phyloP scores from a whole-genome alignment of 495 filamentous ascomycete genomes.

The Penicillium bialowiezense region DNA sequence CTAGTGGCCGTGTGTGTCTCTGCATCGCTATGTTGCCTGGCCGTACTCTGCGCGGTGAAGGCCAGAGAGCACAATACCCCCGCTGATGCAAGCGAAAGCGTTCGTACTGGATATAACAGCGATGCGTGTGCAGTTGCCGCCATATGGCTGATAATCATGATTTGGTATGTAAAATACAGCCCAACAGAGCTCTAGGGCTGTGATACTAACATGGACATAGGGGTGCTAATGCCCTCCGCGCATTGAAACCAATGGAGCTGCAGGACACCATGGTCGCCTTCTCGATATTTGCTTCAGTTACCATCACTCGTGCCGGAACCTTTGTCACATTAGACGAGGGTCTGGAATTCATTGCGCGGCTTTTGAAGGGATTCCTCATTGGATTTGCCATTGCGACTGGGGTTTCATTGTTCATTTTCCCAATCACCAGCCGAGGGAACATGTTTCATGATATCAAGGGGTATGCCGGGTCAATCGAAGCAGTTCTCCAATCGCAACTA shows the following conservation, averaged over 20 bases:
- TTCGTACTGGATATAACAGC: slow-evolving; percentile 26
- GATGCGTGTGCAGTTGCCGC: slow-evolving; percentile 70
- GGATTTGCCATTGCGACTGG: slow-evolving; percentile 63
- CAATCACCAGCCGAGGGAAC: slow-evolving; percentile 57
- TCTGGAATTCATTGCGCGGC: slow-evolving; percentile 46
- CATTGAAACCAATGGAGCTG: slow-evolving; percentile 58
- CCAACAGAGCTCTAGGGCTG: too few species aligned
- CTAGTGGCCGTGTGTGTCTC: slow-evolving; percentile 56
- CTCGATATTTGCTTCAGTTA: slow-evolving; percentile 62
- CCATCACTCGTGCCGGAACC: slow-evolving; percentile 43
- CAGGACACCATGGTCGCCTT: slow-evolving; percentile 69
- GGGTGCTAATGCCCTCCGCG: slow-evolving; percentile 46
- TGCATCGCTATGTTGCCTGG: slow-evolving; percentile 58
- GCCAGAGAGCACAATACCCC: slow-evolving; percentile 59
- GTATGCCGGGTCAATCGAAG: slow-evolving; percentile 49
- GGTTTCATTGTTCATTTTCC: slow-evolving; percentile 63
- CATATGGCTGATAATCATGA: slow-evolving; percentile 73
- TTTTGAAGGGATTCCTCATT: slow-evolving; percentile 62
- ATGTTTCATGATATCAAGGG: slow-evolving; percentile 56
- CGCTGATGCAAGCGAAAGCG: slow-evolving; percentile 20
- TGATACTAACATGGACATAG: slow-evolving; percentile 17
- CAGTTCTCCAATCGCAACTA: slow-evolving; percentile 53
- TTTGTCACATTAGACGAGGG: slow-evolving; percentile 51
- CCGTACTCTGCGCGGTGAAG: slow-evolving; percentile 61
- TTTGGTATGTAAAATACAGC: slow-evolving; percentile 66